Evolutionary conservation across 2,329 filamentous ascomycete species (phyloP).

Genomic region (Chrysosporium queenslandicum): DNA sequence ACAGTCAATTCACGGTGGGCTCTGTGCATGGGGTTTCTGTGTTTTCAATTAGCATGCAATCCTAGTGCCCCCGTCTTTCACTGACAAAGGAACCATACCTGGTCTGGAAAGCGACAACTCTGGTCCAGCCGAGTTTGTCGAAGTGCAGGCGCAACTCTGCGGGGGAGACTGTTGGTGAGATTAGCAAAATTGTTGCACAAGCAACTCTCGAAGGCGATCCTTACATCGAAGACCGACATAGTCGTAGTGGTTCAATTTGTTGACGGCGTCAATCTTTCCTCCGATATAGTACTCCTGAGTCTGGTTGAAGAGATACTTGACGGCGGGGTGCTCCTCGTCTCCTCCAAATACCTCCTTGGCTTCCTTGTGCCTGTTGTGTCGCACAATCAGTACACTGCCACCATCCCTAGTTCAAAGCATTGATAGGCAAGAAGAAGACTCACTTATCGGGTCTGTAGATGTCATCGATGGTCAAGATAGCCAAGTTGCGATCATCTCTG

Average conservation of each 20-base stretch:
- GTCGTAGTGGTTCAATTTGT: slow-evolving; percentile 95
- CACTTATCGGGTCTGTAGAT: slow-evolving; percentile 94
- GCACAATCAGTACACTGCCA: background rate
- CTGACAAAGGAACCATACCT: slow-evolving; percentile 29
- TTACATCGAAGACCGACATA: slow-evolving; percentile 90
- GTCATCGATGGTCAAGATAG: slow-evolving; percentile 91
- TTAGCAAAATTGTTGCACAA: background rate
- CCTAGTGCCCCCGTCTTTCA: background rate
- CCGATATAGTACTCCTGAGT: slow-evolving; percentile 86
- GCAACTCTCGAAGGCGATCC: slow-evolving; percentile 22
- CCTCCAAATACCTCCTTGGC: slow-evolving; percentile 91
- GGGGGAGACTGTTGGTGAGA: slow-evolving; percentile 58
- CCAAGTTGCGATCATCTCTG: slow-evolving; percentile 90
- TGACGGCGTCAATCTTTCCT: slow-evolving; percentile 90
- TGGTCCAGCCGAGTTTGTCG: slow-evolving; percentile 97
- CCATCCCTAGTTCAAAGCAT: too few species aligned
- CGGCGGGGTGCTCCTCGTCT: slow-evolving; percentile 80
- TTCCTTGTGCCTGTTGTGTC: slow-evolving; percentile 59
- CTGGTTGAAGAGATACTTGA: slow-evolving; percentile 76
- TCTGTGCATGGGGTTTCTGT: slow-evolving; percentile 93
- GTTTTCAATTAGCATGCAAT: background rate
- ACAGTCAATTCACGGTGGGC: slow-evolving; percentile 97
- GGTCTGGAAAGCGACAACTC: slow-evolving; percentile 98
- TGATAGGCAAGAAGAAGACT: too few species aligned
- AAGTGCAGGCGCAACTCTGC: slow-evolving; percentile 93